Percentiles rank a stretch among this genome's conserved stretches.
These are phyloP conservation scores for Dryas integrifolia DNA, from an alignment of 331 rosid genomes.

Conservation along the genomic window DNA sequence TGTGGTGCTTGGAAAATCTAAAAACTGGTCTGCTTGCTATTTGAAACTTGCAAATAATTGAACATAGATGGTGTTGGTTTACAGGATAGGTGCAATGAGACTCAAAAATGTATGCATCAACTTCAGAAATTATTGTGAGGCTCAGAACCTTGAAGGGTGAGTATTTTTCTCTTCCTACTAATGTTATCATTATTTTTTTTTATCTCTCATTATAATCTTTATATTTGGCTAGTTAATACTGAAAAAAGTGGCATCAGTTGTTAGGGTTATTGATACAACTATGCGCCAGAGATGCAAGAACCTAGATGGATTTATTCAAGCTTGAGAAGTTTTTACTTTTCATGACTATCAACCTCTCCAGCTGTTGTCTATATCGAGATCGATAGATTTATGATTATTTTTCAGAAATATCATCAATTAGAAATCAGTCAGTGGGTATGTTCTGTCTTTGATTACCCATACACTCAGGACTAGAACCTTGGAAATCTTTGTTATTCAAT, in stretches of 20 bases:
- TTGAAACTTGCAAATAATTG: background rate
- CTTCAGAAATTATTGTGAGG: conserved; percentile 61
- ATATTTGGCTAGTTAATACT: background rate
- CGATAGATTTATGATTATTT: background rate
- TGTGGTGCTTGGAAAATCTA: background rate
- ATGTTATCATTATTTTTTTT: background rate
- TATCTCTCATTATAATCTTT: background rate
- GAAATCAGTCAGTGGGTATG: background rate
- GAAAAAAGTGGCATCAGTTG: background rate
- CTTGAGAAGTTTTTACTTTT: background rate
- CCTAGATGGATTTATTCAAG: conserved; percentile 2
- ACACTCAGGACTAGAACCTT: background rate
- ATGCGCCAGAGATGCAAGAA: background rate
- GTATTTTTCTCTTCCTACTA: conserved; percentile 22
- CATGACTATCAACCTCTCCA: background rate
- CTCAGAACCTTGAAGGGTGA: conserved; percentile 67
- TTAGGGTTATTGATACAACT: background rate
- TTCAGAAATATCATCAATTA: background rate
- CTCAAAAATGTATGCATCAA: conserved; percentile 49
- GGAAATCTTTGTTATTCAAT: background rate
- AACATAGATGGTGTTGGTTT: conserved; percentile 8
- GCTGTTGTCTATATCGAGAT: background rate
- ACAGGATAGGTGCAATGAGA: conserved; percentile 75
- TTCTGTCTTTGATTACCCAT: conserved; percentile 1
- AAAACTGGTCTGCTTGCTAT: conserved; percentile 1